Base-by-base conservation (phyloP, 1,139 yeast species). In the Candida buenavistaensis region DNA sequence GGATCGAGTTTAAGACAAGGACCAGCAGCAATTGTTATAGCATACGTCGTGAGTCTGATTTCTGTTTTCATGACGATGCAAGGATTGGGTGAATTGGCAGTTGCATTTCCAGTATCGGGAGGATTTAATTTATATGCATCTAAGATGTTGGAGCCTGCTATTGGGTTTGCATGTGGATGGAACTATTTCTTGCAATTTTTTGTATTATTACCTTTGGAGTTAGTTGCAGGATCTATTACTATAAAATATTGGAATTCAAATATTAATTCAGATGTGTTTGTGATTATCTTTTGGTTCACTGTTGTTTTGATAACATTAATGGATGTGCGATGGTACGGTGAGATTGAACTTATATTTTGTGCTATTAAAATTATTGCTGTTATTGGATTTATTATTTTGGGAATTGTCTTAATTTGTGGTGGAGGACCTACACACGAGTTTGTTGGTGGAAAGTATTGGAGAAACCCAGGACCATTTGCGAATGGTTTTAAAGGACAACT, bases 1-100 rank as follows among this genome's bases (percentile, higher is more conserved):
- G 64, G 63, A 11, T 42, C 51, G n/a, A 14, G 71, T 71, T 16
- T 57, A 82, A 32, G 51, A 60, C 23, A 59, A 30, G 89, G 90
- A 8, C 87, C 89, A 3, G 86, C 80, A 3, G 82, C 81, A 33
- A 64, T 81, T 37, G 52, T 82, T 14, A 68, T 78, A 34, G 82
- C 81, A 6, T 81, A 62, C 62, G 36, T 46, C 1, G 32, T 59
- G 3, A 55, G 54, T 6, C 60, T 62, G 2, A 37, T 57, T 8
- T 52, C 55, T 1, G 59, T 59, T 3, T 59, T 50, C 38, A 52
- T 52, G 17, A 65, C 71, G 16, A 62, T 66, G 57, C 71, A 64
- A 50, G 71, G 69, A 4, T 54, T 65, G 34, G 72, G 71, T 12
- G 72, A 66, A 41, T 52, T 66, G 32, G 48, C 65, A 1, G 58